These are phyloP conservation scores for Rhynchospora pubera DNA, from an alignment of 176 grass and related monocot genomes.

Conservation along the genomic window DNA sequence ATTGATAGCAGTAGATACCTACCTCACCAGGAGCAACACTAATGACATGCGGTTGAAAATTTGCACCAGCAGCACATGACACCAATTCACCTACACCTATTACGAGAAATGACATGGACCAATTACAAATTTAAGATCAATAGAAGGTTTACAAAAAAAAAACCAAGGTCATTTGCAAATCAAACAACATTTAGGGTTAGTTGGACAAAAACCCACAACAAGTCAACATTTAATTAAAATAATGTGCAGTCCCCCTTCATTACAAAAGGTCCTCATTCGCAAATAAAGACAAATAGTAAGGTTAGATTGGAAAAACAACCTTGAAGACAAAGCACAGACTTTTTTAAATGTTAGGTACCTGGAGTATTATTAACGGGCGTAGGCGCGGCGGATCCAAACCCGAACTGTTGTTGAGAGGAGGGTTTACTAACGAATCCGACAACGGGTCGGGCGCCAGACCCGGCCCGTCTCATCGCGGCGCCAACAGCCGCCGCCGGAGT, in stretches of 20 bases:
- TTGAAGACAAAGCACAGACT: background rate
- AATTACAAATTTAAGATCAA: background rate
- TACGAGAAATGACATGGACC: conserved; percentile 5
- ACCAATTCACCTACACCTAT: conserved; percentile 56
- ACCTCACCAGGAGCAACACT: conserved; percentile 81
- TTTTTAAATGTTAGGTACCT: conserved; percentile 1
- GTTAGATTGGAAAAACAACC: background rate
- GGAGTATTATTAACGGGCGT: conserved; percentile 5
- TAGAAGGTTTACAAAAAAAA: background rate
- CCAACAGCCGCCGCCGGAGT: conserved; percentile 67
- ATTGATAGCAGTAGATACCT: conserved; percentile 7
- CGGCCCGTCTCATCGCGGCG: conserved; percentile 69
- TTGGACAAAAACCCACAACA: background rate
- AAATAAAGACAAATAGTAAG: conserved; percentile 2
- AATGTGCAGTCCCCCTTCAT: background rate
- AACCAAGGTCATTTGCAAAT: too few species aligned
- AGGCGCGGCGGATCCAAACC: conserved; percentile 12
- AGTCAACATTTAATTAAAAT: background rate
- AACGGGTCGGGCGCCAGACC: conserved; percentile 37
- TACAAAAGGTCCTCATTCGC: background rate
- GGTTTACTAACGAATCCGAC: conserved; percentile 65
- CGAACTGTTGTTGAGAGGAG: conserved; percentile 25
- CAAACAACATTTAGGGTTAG: background rate
- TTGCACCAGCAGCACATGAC: conserved; percentile 68
- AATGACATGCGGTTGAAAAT: conserved; percentile 89